phyloP scores from a whole-genome alignment of 352 stramenopile genomes.

The Pythium pyrilobum region DNA sequence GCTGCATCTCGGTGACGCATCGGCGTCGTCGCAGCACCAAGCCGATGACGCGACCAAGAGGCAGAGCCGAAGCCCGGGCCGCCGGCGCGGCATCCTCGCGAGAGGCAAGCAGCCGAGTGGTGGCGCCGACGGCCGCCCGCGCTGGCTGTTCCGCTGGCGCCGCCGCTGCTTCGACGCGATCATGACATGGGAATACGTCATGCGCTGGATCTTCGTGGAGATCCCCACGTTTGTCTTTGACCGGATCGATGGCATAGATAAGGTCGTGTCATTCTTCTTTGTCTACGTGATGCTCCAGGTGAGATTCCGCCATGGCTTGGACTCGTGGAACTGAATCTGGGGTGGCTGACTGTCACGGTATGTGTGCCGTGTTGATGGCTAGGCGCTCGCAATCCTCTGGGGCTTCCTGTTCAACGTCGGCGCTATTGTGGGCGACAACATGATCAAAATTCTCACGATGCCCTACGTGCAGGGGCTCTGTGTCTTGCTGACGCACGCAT shows the following conservation, averaged over 20 bases:
- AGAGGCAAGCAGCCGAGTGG: neutral
- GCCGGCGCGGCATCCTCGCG: neutral
- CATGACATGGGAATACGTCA: constrained; percentile 52
- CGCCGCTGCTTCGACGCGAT: constrained; percentile 62
- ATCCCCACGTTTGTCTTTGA: constrained; percentile 48
- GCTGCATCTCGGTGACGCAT: constrained; percentile 1
- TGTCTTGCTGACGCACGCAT: constrained; percentile 75
- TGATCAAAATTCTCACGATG: constrained; percentile 84
- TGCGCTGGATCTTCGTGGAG: constrained; percentile 56
- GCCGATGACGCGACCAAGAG: neutral
- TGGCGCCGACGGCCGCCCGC: neutral
- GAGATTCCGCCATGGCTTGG: neutral
- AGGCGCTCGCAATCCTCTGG: constrained; percentile 83
- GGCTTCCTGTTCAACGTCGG: constrained; percentile 82
- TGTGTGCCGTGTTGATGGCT: neutral
- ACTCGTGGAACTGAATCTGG: neutral
- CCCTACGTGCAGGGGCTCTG: constrained; percentile 65
- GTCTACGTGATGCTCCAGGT: constrained; percentile 78
- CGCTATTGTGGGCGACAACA: constrained; percentile 80
- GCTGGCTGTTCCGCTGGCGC: constrained; percentile 28
- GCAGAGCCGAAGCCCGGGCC: neutral
- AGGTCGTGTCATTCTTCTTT: constrained; percentile 76
- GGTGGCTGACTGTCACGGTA: neutral
- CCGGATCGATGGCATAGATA: constrained; percentile 40
- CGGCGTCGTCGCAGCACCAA: neutral